Evolutionary conservation across 2,329 filamentous ascomycete genomes (phyloP), one percentile per base, ranked within the genome.

Genomic region (Plectosphaerella cucumerina): DNA sequence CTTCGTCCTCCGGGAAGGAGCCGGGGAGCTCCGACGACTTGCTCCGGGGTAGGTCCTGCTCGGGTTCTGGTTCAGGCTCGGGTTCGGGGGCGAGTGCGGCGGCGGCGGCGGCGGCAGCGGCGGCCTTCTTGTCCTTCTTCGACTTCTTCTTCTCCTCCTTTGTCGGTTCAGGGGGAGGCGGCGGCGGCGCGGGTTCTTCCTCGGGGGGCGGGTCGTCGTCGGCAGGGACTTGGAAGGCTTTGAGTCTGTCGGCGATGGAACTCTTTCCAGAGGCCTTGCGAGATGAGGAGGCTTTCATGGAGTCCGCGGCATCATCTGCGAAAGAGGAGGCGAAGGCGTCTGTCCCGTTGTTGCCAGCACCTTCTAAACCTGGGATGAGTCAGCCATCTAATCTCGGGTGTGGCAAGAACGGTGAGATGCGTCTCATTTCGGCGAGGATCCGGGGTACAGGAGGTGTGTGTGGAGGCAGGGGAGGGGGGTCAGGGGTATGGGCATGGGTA

Each of bases 1-100:
- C 74, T 34, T 76, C 74, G 56, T 77, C 74, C 42, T 71, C 69
- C 21, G 82, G 82, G 61, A 85, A 85, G 54, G 77, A 78, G 50
- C 82, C 82, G 41, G 82, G 81, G 6, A 82, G 68, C 26, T 67
- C 66, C 61, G 70, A 60, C n/a, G 59, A 52, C 62, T 65, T 61
- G 48, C 47, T n/a, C 42, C 50, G 56, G 56, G 34, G 54, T 52
- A 53, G 52, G 59, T 58, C 20, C 52, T 63, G 59, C 10, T 67
- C 65, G 26, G 64, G 50, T 22, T 61, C 65, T 23, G 64, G 50
- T 22, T 61, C 64, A 49, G 64, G 54, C 48, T 49, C 54, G 44
- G 44, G 54, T 52, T 47, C 52, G 53, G 53, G 45, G 49, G 49
- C 46, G 49, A 42, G 49, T 48, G 51, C 50, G 22, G 53, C 54